Conservation (phyloP, 768 basidiomycete genomes). For the Cystobasidiopsis lactophilus region DNA sequence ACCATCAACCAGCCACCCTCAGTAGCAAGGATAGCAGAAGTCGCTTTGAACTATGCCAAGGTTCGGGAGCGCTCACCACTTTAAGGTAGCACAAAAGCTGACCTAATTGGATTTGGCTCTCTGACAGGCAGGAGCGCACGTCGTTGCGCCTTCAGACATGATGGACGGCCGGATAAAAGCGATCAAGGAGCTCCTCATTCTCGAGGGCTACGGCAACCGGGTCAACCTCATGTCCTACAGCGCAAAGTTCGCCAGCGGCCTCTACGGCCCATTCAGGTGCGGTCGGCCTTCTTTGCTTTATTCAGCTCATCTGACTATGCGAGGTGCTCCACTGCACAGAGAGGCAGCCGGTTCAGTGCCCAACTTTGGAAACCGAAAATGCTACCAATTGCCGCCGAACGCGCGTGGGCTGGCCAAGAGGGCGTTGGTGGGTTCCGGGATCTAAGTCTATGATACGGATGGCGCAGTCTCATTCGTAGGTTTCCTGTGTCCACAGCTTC, state of each 20-base stretch:
- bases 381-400: slow-evolving; percentile 82
- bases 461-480: background rate
- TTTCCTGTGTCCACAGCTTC: slow-evolving; percentile 34
- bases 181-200: slow-evolving; percentile 70
- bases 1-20: slow-evolving; percentile 58
- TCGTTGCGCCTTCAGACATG: slow-evolving; percentile 98
- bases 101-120: too few species aligned
- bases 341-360: slow-evolving; percentile 96
- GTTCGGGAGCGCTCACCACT: background rate
- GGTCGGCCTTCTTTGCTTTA: slow-evolving; percentile 13
- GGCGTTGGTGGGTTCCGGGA: slow-evolving; percentile 43
- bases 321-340: slow-evolving; percentile 27
- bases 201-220: slow-evolving; percentile 60
- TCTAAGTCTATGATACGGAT: background rate
- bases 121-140: slow-evolving; percentile 84
- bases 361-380: slow-evolving; percentile 84
- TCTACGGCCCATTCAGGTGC: slow-evolving; percentile 92
- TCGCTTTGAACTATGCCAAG: slow-evolving; percentile 71
- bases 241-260: slow-evolving; percentile 83
- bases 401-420: slow-evolving; percentile 76
- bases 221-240: slow-evolving; percentile 91
- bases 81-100: background rate
- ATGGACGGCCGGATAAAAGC: slow-evolving; percentile 74
- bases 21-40: slow-evolving; percentile 69
- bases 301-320: background rate